phyloP scores from a whole-genome alignment of 257 asterid species.

The Plantago elongata region DNA sequence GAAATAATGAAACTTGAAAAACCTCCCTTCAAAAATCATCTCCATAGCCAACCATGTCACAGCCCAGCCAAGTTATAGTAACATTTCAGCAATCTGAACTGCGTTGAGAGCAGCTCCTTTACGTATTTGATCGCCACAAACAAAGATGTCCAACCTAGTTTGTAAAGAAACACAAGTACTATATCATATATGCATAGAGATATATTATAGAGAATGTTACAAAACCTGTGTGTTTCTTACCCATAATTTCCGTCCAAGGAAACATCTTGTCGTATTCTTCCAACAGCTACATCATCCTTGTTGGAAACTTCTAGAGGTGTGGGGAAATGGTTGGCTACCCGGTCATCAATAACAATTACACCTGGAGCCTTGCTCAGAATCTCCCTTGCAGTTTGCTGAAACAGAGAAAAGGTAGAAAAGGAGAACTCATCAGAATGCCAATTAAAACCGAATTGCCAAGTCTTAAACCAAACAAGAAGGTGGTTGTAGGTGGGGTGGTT shows the following conservation, averaged over 20 bases:
- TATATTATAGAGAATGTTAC: not conserved
- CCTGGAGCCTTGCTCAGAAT: conserved; percentile 76
- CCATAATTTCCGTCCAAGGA: conserved; percentile 87
- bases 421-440: too few relatives aligned
- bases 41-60: not conserved
- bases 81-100: conserved; percentile 76
- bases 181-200: not conserved
- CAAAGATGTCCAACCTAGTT: conserved; percentile 79
- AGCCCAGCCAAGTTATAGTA: conserved; percentile 34
- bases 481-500: too few relatives aligned
- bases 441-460: too few relatives aligned
- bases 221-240: conserved; percentile 27
- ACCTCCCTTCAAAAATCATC: not conserved
- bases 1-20: too few relatives aligned
- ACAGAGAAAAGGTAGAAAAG: not conserved
- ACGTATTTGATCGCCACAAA: conserved; percentile 97
- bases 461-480: too few relatives aligned
- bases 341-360: conserved; percentile 73
- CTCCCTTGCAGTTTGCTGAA: conserved; percentile 61
- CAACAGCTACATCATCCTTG: conserved; percentile 89
- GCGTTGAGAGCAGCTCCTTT: conserved; percentile 96
- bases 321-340: conserved; percentile 74
- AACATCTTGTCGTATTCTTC: conserved; percentile 83
- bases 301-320: conserved; percentile 83
- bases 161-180: not conserved